Percentiles rank a stretch among this genome's conserved stretches.
Evolutionary conservation across 306 rosid species (phyloP).

Genomic region (Citrullus mucosospermus): DNA sequence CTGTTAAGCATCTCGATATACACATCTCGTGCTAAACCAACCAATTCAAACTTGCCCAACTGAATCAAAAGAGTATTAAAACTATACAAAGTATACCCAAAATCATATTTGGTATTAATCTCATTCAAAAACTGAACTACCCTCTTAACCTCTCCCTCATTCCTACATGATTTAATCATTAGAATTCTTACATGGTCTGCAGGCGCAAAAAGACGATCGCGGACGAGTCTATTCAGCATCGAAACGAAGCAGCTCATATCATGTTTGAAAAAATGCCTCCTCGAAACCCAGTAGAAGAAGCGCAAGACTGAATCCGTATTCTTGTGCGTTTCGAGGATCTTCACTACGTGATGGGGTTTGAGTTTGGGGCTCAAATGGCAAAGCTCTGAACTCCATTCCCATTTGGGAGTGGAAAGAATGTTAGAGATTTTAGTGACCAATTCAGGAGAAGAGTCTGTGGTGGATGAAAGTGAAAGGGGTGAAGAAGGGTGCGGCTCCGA

Average conservation of each 20-base stretch:
- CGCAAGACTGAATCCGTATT: slow-evolving; percentile 21
- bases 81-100: slow-evolving; percentile 27
- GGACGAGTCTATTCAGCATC: slow-evolving; percentile 25
- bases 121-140: slow-evolving; percentile 18
- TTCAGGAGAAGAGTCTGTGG: slow-evolving; percentile 3
- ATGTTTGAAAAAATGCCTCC: slow-evolving; percentile 9
- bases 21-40: slow-evolving; percentile 18
- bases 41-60: slow-evolving; percentile 32
- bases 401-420: slow-evolving; percentile 20
- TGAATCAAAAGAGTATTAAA: slow-evolving; percentile 31
- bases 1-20: slow-evolving; percentile 18
- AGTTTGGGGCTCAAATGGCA: slow-evolving; percentile 12
- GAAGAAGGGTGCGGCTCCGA: slow-evolving; percentile 11
- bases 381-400: slow-evolving; percentile 24
- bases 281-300: slow-evolving; percentile 29
- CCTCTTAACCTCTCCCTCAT: slow-evolving; percentile 6
- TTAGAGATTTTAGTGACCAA: slow-evolving; percentile 15
- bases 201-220: slow-evolving; percentile 15
- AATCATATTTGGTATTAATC: slow-evolving; percentile 11
- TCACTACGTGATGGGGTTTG: slow-evolving; percentile 9
- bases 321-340: slow-evolving; percentile 17
- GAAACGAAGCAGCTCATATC: slow-evolving; percentile 22
- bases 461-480: neutral
- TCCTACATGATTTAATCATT: slow-evolving; percentile 30
- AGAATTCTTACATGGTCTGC: slow-evolving; percentile 24